phyloP scores from a whole-genome alignment of 148 eudicot genomes.

The Chenopodium formosanum region DNA sequence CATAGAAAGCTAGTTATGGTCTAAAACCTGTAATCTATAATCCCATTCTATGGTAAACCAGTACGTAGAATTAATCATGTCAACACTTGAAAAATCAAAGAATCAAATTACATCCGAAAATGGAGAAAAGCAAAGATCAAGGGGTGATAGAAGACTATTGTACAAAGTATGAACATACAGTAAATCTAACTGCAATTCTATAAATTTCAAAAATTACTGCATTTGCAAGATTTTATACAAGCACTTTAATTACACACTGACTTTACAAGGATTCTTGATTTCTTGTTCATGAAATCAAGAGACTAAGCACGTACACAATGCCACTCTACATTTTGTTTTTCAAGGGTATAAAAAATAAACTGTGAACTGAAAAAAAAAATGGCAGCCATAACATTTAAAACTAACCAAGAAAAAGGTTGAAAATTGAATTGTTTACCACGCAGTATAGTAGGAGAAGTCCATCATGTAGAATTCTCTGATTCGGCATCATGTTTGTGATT shows the following conservation, averaged over 20 bases:
- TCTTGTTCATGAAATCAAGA: slow-evolving; percentile 15
- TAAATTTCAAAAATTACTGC: slow-evolving; percentile 13
- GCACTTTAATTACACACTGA: slow-evolving; percentile 32
- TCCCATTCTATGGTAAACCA: neutral
- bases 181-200: slow-evolving; percentile 12
- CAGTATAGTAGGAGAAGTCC: neutral
- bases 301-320: slow-evolving; percentile 22
- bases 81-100: neutral
- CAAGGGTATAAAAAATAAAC: slow-evolving; percentile 11
- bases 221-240: slow-evolving; percentile 21
- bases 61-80: neutral
- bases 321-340: slow-evolving; percentile 17
- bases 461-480: slow-evolving; percentile 47
- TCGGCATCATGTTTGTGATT: slow-evolving; percentile 36
- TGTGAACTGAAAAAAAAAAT: slow-evolving; percentile 26
- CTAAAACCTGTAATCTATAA: neutral
- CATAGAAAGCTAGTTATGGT: too few relatives aligned
- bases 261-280: slow-evolving; percentile 25
- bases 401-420: neutral
- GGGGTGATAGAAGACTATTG: neutral
- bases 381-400: slow-evolving; percentile 2
- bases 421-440: slow-evolving; percentile 12
- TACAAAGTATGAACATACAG: neutral
- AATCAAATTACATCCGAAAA: too few relatives aligned
- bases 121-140: neutral